Conservation (phyloP, 495 filamentous ascomycete species). For the Tuber melanosporum region DNA sequence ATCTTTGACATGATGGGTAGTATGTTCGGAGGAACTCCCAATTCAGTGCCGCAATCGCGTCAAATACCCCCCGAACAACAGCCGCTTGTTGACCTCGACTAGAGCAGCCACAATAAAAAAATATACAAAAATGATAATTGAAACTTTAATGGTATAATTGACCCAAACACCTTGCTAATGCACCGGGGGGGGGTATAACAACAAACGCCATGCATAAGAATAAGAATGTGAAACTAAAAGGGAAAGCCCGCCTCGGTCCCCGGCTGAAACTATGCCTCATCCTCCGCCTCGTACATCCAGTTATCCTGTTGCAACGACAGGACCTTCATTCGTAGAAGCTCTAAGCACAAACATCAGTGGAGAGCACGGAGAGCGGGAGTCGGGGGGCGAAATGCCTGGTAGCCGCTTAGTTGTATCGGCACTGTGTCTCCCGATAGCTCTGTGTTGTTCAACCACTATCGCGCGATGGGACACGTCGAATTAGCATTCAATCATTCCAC, state of each 20-base stretch:
- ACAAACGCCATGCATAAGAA: background rate
- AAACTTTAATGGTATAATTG: background rate
- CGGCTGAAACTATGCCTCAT: slow-evolving; percentile 36
- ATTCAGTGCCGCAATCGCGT: slow-evolving; percentile 6
- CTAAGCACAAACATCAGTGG: slow-evolving; percentile 4
- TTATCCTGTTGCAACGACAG: slow-evolving; percentile 71
- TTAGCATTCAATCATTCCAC: slow-evolving; percentile 31
- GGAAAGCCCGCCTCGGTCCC: background rate
- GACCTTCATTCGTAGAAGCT: slow-evolving; percentile 48
- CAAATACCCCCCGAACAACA: slow-evolving; percentile 20
- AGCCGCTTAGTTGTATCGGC: slow-evolving; percentile 44
- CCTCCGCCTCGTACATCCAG: slow-evolving; percentile 84
- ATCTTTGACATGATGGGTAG: slow-evolving; percentile 96
- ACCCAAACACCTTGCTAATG: slow-evolving; percentile 1
- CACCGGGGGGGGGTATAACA: background rate
- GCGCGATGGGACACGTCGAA: slow-evolving; percentile 20
- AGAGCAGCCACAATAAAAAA: slow-evolving; percentile 8
- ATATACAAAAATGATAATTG: background rate
- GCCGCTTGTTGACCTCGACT: slow-evolving; percentile 29
- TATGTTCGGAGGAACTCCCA: slow-evolving; percentile 69
- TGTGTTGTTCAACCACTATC: slow-evolving; percentile 37
- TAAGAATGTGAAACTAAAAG: background rate
- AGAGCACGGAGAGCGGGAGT: background rate
- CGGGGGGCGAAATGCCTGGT: slow-evolving; percentile 51
- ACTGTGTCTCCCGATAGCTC: slow-evolving; percentile 49